Conservation (phyloP, 2,329 filamentous ascomycete genomes). For the Ampelomyces quisqualis region DNA sequence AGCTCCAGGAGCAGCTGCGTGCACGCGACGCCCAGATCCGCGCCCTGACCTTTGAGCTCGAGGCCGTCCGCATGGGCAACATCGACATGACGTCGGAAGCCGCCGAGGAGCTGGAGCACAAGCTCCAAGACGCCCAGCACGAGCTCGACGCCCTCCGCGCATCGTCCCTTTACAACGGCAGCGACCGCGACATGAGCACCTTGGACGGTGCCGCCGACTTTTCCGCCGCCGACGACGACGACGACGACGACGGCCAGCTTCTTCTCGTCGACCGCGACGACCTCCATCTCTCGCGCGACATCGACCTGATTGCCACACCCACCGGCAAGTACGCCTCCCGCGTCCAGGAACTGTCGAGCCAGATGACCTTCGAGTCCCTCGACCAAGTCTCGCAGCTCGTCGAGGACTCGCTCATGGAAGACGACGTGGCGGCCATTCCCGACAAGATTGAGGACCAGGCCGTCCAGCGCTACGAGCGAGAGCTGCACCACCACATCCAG, state of each 20-base stretch:
- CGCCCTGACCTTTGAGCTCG: conserved; percentile 42
- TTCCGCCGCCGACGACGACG: conserved; percentile 20
- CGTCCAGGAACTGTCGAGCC: conserved; percentile 30
- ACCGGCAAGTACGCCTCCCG: conserved; percentile 34
- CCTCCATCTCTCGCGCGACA: conserved; percentile 32
- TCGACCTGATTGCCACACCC: conserved; percentile 28
- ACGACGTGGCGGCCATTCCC: conserved; percentile 20
- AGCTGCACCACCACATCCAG: conserved; percentile 43
- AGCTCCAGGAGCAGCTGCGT: conserved; percentile 41
- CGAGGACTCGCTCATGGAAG: conserved; percentile 28
- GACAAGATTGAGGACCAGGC: conserved; percentile 41
- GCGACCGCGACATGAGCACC: conserved; percentile 21
- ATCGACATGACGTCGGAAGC: conserved; percentile 44
- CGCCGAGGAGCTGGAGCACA: conserved; percentile 35
- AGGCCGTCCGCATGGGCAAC: conserved; percentile 39
- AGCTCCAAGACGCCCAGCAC: conserved; percentile 37
- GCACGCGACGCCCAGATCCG: conserved; percentile 41
- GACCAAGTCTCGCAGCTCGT: conserved; percentile 26
- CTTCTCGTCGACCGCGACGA: conserved; percentile 40
- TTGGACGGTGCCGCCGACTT: conserved; percentile 23
- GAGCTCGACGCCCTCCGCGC: conserved; percentile 41
- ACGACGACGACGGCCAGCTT: conserved; percentile 35
- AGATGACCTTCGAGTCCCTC: conserved; percentile 34
- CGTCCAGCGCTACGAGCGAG: conserved; percentile 41
- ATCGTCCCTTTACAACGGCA: conserved; percentile 34